These are phyloP conservation scores for Diaporthe citri DNA, from an alignment of 2,329 filamentous ascomycete genomes.

Conservation along the genomic window DNA sequence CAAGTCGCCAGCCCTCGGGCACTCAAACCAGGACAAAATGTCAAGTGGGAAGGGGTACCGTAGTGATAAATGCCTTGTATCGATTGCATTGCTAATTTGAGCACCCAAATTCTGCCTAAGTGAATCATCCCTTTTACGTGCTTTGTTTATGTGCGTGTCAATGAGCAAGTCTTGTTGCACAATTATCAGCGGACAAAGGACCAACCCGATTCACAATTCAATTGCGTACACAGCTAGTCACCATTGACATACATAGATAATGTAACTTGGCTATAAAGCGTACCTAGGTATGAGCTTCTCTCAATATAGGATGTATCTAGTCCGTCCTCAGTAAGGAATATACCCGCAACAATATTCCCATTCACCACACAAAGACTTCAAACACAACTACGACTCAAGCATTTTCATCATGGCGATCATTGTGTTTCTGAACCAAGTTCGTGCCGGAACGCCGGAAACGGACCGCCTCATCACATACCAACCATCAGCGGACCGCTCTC, in stretches of 20 bases:
- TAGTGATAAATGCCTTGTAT: too few relatives aligned
- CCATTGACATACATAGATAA: too few relatives aligned
- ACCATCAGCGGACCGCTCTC: background rate
- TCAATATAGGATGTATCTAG: accelerated
- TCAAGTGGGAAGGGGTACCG: too few relatives aligned
- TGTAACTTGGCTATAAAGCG: background rate
- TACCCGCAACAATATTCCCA: background rate
- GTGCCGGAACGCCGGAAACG: background rate
- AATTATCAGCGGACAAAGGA: background rate
- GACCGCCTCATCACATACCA: background rate
- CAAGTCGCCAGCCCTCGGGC: too few relatives aligned
- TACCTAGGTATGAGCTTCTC: background rate
- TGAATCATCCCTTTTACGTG: too few relatives aligned
- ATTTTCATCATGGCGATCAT: background rate
- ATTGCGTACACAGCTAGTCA: background rate
- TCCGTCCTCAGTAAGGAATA: background rate
- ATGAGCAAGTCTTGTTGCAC: too few relatives aligned
- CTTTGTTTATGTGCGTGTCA: too few relatives aligned
- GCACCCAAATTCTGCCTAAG: too few relatives aligned
- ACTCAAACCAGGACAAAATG: too few relatives aligned
- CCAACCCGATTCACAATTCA: too few relatives aligned
- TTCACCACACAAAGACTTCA: background rate
- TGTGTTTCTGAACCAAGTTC: background rate
- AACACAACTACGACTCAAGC: background rate
- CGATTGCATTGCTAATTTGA: too few relatives aligned